Conservation (phyloP, 768 basidiomycete species). For the Mrakia gelida region DNA sequence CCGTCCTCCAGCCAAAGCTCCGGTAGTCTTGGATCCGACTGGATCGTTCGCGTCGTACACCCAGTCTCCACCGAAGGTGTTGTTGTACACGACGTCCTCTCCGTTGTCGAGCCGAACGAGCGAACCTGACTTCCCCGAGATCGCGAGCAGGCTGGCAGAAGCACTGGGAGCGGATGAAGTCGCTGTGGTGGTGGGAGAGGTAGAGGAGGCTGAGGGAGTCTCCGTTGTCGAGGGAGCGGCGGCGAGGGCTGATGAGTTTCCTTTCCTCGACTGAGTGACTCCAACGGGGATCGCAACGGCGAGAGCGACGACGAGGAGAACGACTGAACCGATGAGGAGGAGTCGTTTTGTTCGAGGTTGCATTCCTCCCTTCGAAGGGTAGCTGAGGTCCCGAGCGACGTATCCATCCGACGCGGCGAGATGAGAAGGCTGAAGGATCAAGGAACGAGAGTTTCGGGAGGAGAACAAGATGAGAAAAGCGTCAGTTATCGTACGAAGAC, state of each 20-base stretch:
- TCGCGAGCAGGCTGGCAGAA: constrained; percentile 49
- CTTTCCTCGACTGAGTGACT: constrained; percentile 45
- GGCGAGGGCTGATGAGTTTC: constrained; percentile 29
- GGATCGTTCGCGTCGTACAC: constrained; percentile 78
- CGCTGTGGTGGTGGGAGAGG: constrained; percentile 13
- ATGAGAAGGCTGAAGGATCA: neutral
- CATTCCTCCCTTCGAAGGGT: neutral
- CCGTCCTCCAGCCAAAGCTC: constrained; percentile 23
- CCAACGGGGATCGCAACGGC: constrained; percentile 57
- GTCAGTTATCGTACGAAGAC: no score
- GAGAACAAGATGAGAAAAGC: no score
- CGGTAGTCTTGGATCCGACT: constrained; percentile 51
- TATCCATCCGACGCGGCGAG: neutral
- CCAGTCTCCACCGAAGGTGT: constrained; percentile 83
- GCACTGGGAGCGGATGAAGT: constrained; percentile 31
- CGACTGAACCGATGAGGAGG: constrained; percentile 19
- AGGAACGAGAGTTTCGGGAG: neutral
- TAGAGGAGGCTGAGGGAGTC: neutral
- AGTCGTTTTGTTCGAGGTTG: constrained; percentile 5
- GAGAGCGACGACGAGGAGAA: constrained; percentile 15
- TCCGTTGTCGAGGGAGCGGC: neutral
- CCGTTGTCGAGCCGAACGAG: constrained; percentile 74
- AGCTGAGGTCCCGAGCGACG: neutral
- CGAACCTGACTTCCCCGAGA: constrained; percentile 68
- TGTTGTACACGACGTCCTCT: constrained; percentile 69